phyloP scores from a whole-genome alignment of 2,329 filamentous ascomycete species.

The Pseudogymnoascus sp. region DNA sequence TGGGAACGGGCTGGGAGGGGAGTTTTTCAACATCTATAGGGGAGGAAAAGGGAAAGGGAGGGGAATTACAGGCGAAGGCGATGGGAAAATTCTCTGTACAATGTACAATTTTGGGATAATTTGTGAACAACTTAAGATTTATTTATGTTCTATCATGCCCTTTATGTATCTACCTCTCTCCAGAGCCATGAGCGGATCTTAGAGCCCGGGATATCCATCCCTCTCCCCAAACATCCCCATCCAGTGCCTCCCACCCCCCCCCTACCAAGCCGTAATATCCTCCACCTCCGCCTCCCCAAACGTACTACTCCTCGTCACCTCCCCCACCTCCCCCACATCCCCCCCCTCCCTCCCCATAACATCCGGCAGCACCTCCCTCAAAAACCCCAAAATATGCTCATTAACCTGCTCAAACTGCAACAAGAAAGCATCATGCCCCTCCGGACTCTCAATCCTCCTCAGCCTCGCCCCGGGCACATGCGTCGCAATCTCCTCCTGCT shows the following conservation, averaged over 20 bases:
- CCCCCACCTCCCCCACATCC: conserved; percentile 39
- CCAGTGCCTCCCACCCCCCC: neutral
- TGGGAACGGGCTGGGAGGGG: neutral
- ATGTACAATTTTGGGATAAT: neutral
- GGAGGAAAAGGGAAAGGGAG: neutral
- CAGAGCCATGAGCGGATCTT: neutral
- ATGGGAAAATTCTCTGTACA: neutral
- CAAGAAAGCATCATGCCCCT: conserved; percentile 94
- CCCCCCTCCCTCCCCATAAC: conserved; percentile 65
- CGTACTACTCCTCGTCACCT: conserved; percentile 75
- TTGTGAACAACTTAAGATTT: neutral
- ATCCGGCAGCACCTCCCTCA: conserved; percentile 73
- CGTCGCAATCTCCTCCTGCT: conserved; percentile 84
- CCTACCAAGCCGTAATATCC: conserved; percentile 88
- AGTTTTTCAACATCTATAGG: neutral
- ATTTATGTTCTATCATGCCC: neutral
- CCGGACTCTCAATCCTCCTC: conserved; percentile 83
- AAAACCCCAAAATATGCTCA: conserved; percentile 71
- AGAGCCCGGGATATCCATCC: neutral
- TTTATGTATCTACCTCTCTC: neutral
- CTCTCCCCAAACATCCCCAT: neutral
- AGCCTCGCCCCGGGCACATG: conserved; percentile 70
- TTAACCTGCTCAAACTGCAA: conserved; percentile 98
- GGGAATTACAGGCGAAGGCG: neutral
- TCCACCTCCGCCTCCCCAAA: conserved; percentile 95